phyloP scores from a whole-genome alignment of 768 basidiomycete genomes.

The Collybia mongolica region DNA sequence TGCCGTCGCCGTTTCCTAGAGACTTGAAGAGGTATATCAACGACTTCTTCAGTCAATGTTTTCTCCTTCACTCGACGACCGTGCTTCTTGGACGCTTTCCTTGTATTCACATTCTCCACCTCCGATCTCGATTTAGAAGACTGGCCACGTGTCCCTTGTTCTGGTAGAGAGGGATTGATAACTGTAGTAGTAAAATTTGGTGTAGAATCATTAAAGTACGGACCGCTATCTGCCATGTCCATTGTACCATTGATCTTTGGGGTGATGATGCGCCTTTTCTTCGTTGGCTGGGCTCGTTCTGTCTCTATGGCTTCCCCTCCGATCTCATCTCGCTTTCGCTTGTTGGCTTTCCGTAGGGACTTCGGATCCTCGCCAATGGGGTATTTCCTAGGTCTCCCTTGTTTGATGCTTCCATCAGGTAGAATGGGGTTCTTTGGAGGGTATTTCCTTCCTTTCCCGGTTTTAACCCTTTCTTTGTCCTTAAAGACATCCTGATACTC shows the following conservation, averaged over 20 bases:
- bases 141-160: slow-evolving; percentile 1
- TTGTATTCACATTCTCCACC: background rate
- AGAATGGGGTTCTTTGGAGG: slow-evolving; percentile 45
- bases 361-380: slow-evolving; percentile 16
- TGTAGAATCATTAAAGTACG: background rate
- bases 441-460: slow-evolving; percentile 32
- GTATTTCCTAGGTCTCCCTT: slow-evolving; percentile 54
- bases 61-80: slow-evolving; percentile 32
- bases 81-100: slow-evolving; percentile 32
- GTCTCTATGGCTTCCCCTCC: slow-evolving; percentile 6
- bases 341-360: slow-evolving; percentile 12
- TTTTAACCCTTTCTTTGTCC: slow-evolving; percentile 22
- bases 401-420: slow-evolving; percentile 52
- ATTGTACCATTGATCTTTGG: background rate
- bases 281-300: slow-evolving; percentile 14
- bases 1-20: background rate
- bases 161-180: no score
- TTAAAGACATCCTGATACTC: slow-evolving; percentile 53
- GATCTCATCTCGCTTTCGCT: slow-evolving; percentile 20
- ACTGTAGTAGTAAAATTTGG: no score
- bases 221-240: background rate
- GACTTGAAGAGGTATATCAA: background rate
- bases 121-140: slow-evolving; percentile 5
- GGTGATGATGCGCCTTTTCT: slow-evolving; percentile 21
- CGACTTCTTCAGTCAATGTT: background rate